These are phyloP conservation scores for Paramecium bursaria DNA, from an alignment of 73 alveolate genomes.

Conservation along the genomic window DNA sequence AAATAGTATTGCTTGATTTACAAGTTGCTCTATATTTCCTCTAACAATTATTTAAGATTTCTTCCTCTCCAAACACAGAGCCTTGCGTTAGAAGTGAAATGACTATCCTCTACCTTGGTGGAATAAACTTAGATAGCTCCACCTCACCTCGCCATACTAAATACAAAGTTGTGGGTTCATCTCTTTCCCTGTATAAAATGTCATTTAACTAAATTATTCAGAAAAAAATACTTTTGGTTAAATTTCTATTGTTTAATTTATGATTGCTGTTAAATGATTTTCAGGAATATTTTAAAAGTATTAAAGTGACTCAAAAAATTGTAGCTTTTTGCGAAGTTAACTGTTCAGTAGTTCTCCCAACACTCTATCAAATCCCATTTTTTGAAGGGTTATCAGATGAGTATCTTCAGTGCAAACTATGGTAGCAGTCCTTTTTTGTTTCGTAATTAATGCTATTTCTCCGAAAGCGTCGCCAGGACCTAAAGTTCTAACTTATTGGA, in stretches of 20 bases:
- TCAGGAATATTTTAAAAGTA: constrained; percentile 27
- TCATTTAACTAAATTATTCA: no score
- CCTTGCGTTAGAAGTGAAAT: constrained; percentile 30
- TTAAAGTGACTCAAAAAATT: background rate
- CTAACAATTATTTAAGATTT: background rate
- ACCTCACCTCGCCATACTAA: constrained; percentile 26
- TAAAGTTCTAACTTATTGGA: constrained; percentile 76
- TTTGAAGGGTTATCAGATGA: constrained; percentile 83
- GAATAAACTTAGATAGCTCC: background rate
- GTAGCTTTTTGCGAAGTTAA: background rate
- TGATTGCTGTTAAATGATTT: background rate
- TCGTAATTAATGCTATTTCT: constrained; percentile 91
- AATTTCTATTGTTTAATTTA: constrained; percentile 23
- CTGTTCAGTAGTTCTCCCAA: constrained; percentile 36
- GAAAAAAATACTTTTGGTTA: constrained; percentile 36
- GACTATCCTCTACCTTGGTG: background rate
- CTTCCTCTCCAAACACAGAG: constrained; percentile 30
- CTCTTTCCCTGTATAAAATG: constrained; percentile 6
- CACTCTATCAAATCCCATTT: constrained; percentile 78
- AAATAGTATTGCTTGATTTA: constrained; percentile 6
- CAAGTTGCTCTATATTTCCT: background rate
- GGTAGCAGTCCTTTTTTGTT: constrained; percentile 93
- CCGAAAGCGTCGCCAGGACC: constrained; percentile 93
- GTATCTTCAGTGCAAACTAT: constrained; percentile 85
- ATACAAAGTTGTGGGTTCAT: background rate